Base-by-base conservation (phyloP, 2,329 filamentous ascomycete species). In the Chaetomiaceae sp. region DNA sequence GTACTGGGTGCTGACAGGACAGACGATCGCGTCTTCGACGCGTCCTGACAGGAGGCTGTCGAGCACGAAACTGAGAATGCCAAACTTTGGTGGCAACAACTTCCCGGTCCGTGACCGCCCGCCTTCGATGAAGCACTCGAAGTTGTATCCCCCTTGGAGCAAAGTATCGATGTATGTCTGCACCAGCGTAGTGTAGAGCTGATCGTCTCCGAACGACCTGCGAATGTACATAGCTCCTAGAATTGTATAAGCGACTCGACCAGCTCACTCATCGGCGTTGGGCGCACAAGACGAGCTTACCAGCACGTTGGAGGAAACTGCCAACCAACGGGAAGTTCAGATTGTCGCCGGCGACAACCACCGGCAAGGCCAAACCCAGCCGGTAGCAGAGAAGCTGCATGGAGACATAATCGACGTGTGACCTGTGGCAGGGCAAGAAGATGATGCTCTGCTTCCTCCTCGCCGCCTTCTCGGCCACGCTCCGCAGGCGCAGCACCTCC, bases 51-150 rank as follows among this genome's bases (percentile, higher is more conserved):
- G 70, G 12, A 98, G 75, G 56, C 88, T 94, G 57, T 98, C 93
- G 15, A 98, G 70, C 32, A 97, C 78, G 58, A 96, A 98, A 59
- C 81, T 87, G 22, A 98, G 70, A 49, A 98, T 96, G 9, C 93
- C 93, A 55, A 97, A 97, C 61, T 97, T 97, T 1, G 93, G 93
- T 2, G 89, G 84, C 11, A 98, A 67, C 3, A 98, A 76, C 68
- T 98, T 98, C 22, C 93, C 93, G 0, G 91, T 98, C 42, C 93
- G 76, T 26, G 90, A 96, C 15, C 93, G 78, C 1, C 91, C 90
- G 14, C 93, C 93, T 68, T 98, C 93, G 49, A 98, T 94, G 59
- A 98, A 98, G 65, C 93, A 98, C 65, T 96, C 91, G 39, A 98
- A 80, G 62, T 98, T 97, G 67, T 84, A 95, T 0, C 93, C 93